Conservation (phyloP, 495 filamentous ascomycete species). For the Parmelia sp. region DNA sequence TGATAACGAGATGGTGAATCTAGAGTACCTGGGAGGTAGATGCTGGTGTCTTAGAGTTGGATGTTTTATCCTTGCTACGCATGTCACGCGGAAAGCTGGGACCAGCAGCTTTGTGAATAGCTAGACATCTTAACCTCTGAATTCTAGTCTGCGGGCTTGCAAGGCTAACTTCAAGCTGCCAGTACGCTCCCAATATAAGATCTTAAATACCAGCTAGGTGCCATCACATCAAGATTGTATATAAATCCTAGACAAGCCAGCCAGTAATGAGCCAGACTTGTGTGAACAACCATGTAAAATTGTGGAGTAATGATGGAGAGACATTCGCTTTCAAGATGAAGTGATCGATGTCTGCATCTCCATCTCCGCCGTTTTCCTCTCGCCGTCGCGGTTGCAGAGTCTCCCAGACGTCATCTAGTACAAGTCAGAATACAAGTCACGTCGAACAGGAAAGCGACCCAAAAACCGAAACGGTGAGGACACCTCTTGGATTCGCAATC, state of each 20-base stretch:
- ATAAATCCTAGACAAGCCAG: slow-evolving; percentile 30
- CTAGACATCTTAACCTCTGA: not conserved
- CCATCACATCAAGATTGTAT: too few relatives aligned
- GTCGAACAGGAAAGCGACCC: too few relatives aligned
- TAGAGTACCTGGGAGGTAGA: not conserved
- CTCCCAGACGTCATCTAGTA: too few relatives aligned
- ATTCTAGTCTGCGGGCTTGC: not conserved
- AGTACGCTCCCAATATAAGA: too few relatives aligned
- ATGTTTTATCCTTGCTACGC: not conserved
- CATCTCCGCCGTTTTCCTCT: too few relatives aligned
- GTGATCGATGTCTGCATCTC: not conserved
- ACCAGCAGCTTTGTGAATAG: not conserved
- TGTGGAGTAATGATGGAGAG: not conserved
- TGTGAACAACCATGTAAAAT: not conserved
- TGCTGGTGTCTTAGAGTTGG: not conserved
- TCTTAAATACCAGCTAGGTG: too few relatives aligned
- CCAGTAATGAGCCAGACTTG: slow-evolving; percentile 34
- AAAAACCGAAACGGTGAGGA: too few relatives aligned
- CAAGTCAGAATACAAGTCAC: too few relatives aligned
- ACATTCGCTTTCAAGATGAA: not conserved
- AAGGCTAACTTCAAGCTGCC: too few relatives aligned
- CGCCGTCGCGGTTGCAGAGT: too few relatives aligned
- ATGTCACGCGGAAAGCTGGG: not conserved
- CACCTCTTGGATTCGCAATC: too few relatives aligned
- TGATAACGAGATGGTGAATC: not conserved